Evolutionary conservation across 2,329 filamentous ascomycete species (phyloP).

Genomic region (Ophiostoma tasmaniense): DNA sequence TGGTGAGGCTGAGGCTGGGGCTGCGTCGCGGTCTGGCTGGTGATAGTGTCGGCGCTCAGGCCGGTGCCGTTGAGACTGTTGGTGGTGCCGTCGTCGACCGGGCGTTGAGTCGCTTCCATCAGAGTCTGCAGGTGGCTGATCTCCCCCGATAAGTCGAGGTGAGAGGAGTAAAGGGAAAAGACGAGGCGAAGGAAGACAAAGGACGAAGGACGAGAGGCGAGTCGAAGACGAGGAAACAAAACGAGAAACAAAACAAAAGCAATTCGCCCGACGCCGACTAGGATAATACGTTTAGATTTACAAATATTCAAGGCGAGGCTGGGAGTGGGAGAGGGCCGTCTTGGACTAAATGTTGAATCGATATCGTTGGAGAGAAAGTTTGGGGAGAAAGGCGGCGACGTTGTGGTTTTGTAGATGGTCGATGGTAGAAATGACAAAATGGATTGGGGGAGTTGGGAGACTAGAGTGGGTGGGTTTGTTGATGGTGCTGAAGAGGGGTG

Average conservation of each 20-base stretch:
- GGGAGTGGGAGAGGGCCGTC: background rate
- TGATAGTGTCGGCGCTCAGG: background rate
- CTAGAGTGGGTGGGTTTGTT: background rate
- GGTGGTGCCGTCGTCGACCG: conserved; percentile 12
- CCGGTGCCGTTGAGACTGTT: conserved; percentile 9
- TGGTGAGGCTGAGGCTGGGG: conserved; percentile 3
- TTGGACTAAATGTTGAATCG: background rate
- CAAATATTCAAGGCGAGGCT: conserved; percentile 3
- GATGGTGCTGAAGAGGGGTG: background rate
- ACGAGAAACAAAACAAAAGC: conserved; percentile 10
- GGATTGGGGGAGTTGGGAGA: background rate
- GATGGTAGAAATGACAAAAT: background rate
- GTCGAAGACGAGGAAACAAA: background rate
- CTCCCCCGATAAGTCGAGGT: conserved; percentile 10
- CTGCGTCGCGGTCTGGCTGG: background rate
- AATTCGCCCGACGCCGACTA: conserved; percentile 4
- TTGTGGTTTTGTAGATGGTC: conserved; percentile 1
- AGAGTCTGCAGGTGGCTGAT: conserved; percentile 13
- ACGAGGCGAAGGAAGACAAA: background rate
- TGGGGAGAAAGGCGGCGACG: background rate
- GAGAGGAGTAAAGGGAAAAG: background rate
- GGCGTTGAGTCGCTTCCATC: conserved; percentile 17
- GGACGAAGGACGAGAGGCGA: background rate
- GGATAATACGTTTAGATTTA: conserved; percentile 7
- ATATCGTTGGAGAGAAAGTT: background rate